Conservation (phyloP, 176 grass and related monocot genomes). For the Guadua angustifolia region DNA sequence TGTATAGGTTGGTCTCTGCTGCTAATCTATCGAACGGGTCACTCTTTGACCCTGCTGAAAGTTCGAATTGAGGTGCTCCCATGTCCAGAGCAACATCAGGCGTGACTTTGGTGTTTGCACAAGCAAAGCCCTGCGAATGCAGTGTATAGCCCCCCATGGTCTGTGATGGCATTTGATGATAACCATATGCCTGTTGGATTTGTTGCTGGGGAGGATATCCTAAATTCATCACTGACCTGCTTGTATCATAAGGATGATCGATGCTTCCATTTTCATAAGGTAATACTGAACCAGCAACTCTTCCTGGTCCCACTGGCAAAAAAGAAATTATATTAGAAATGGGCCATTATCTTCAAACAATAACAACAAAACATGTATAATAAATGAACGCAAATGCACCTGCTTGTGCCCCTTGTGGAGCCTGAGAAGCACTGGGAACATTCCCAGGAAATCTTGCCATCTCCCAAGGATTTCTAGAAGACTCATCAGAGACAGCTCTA, state of each 20-base stretch:
- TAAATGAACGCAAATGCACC: slow-evolving; percentile 39
- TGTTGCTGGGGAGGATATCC: slow-evolving; percentile 60
- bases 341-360: neutral
- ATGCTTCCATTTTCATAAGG: slow-evolving; percentile 48
- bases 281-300: slow-evolving; percentile 51
- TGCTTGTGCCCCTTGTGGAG: slow-evolving; percentile 61
- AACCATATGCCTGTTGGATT: slow-evolving; percentile 53
- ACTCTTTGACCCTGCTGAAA: slow-evolving; percentile 45
- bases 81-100: slow-evolving; percentile 60
- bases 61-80: slow-evolving; percentile 63
- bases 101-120: slow-evolving; percentile 43
- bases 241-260: slow-evolving; percentile 52
- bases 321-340: slow-evolving; percentile 27
- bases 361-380: neutral
- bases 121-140: slow-evolving; percentile 44
- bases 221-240: slow-evolving; percentile 50
- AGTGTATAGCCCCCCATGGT: slow-evolving; percentile 47
- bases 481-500: slow-evolving; percentile 47
- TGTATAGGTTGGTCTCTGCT: slow-evolving; percentile 59
- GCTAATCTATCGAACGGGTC: slow-evolving; percentile 46
- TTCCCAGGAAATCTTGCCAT: slow-evolving; percentile 44
- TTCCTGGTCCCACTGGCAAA: slow-evolving; percentile 54
- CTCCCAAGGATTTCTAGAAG: slow-evolving; percentile 53
- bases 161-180: slow-evolving; percentile 48
- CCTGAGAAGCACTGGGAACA: slow-evolving; percentile 40